Evolutionary conservation across 306 rosid genomes (phyloP).

Genomic region (Ziziphus jujuba): DNA sequence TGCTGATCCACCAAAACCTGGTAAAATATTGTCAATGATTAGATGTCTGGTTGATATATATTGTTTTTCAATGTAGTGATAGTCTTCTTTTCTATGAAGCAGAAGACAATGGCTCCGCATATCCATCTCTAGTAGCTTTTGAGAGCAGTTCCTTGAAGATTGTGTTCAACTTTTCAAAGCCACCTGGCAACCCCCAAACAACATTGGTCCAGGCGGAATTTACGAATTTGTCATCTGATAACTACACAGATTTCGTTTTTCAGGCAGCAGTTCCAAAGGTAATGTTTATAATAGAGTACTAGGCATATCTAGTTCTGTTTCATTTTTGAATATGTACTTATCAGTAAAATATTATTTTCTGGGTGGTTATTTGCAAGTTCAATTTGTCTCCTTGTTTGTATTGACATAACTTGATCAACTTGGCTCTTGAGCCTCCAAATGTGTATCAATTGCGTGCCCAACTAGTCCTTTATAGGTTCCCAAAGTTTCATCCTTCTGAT

Average conservation of each 20-base stretch:
- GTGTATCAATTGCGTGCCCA: not conserved
- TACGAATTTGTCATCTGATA: conserved; percentile 62
- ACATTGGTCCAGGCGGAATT: conserved; percentile 72
- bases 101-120: conserved; percentile 71
- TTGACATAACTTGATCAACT: not conserved
- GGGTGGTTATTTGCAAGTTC: not conserved
- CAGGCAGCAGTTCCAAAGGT: conserved; percentile 99
- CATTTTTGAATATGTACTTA: not conserved
- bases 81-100: conserved; percentile 30
- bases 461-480: not conserved
- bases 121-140: conserved; percentile 80
- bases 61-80: conserved; percentile 17
- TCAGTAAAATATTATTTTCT: not conserved
- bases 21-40: conserved; percentile 29
- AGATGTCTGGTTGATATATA: conserved; percentile 13
- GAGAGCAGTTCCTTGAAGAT: conserved; percentile 87
- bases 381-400: not conserved
- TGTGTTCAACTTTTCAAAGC: conserved; percentile 75
- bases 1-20: conserved; percentile 50
- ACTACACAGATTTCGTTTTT: conserved; percentile 78
- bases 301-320: not conserved
- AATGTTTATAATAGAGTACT: conserved; percentile 27
- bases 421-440: not conserved
- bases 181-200: conserved; percentile 78
- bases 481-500: not conserved